Evolutionary conservation across 371 early-diverging fungal species (phyloP), one percentile per base, ranked within the genome.

Genomic region (Syncephalastrum monosporum): DNA sequence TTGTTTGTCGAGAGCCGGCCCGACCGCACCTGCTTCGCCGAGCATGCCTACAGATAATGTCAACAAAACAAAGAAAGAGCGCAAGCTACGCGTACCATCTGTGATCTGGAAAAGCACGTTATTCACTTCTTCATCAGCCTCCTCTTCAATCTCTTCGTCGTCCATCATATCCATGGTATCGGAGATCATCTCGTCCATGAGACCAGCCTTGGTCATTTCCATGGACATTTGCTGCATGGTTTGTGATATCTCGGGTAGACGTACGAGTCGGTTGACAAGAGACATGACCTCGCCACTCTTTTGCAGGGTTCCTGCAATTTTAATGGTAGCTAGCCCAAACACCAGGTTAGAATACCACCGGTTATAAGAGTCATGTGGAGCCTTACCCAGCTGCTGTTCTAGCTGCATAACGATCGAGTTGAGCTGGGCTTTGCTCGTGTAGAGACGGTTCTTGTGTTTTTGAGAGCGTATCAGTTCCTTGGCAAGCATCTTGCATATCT

Each of bases 151-250:
- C 19, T 90, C 96, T 3, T 91, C 94, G 43, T 93, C 93, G 56
- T 96, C 96, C 68, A 88, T 72, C 59, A 80, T 77, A 41, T 94
- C 95, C 63, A 97, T 82, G 29, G 93, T 86, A 66, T 96, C 97
- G 46, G 86, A 82, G 45, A 95, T 85, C 95, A 96, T 96, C 68
- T 97, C 98, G 58, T 92, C 93, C 63, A 97, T 94, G 48, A 97
- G 81, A 7, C 96, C 96, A 13, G 96, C 94, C 92, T 91, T 68
- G 29, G 19, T 15, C 95, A 98, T 94, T 72, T 98, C 98, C 83
- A 75, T 87, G 15, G 92, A 86, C 89, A 96, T 87, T 67, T 93
- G 93, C 66, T 89, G 87, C 91, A 97, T 92, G 13, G 85, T 73
- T 29, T 77, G 62, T 41, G 88, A 82, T 42, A 96, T 84, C 71